Conservation (phyloP, 441 rosid genomes). For the Adansonia madagascariensis region DNA sequence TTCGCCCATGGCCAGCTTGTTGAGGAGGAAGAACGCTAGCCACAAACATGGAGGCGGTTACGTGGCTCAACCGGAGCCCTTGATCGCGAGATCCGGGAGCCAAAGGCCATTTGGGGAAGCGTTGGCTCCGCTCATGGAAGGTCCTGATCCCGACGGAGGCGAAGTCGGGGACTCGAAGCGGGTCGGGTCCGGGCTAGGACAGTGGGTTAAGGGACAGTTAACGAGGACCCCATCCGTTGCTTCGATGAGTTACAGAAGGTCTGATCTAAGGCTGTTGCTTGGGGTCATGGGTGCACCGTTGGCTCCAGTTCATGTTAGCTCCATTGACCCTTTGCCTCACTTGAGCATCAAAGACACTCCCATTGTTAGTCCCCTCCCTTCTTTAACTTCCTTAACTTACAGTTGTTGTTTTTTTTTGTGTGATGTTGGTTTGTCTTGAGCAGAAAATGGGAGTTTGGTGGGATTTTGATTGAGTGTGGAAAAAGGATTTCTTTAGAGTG, state of each 20-base stretch:
- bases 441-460: neutral
- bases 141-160: conserved; percentile 75
- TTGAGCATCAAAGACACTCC: conserved; percentile 77
- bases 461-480: neutral
- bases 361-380: conserved; percentile 54
- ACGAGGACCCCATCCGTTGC: conserved; percentile 63
- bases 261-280: conserved; percentile 74
- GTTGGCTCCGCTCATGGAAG: conserved; percentile 69
- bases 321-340: conserved; percentile 75
- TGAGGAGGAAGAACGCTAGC: conserved; percentile 49
- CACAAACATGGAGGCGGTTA: conserved; percentile 20
- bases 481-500: neutral
- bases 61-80: conserved; percentile 45
- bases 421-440: neutral
- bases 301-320: conserved; percentile 75
- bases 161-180: conserved; percentile 49
- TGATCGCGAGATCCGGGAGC: conserved; percentile 66
- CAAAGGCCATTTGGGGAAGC: conserved; percentile 60
- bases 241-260: conserved; percentile 48
- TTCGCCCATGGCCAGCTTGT: conserved; percentile 55
- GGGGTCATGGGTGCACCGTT: conserved; percentile 92
- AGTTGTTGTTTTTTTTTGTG: neutral
- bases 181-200: conserved; percentile 67
- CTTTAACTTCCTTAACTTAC: neutral
- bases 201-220: conserved; percentile 83